Base-by-base conservation (phyloP, 352 stramenopile genomes). In the Globisporangium abappressorium region DNA sequence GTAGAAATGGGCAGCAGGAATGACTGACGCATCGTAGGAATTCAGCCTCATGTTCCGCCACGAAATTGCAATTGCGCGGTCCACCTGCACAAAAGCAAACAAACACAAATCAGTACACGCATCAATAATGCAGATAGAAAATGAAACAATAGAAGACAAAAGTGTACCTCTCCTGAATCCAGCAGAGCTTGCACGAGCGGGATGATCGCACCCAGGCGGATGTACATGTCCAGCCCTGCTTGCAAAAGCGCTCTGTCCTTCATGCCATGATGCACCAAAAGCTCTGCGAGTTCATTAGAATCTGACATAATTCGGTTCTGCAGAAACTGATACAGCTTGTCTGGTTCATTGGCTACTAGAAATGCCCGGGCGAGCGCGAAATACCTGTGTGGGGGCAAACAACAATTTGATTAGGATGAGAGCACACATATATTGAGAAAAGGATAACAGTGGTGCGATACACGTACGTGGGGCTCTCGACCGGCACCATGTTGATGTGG, bases 201-300 rank as follows among this genome's bases (percentile, higher is more conserved):
- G 28, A 65, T 68, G 57, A 82, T 79, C 3, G 78, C 77, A 6
- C 79, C 76, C 4, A 92, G 62, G 0, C 82, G 81, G 47, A 77
- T 87, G 58, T 89, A 85, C 84, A 92, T 92, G 41, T 91, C 81
- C 63, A 91, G 38, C 0, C 79, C 82, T 12, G 88, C 64, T 74
- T 92, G 84, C 58, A 85, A 73, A 22, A 92, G 58, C 0, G 64
- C 72, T 53, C 62, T 61, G 34, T 78, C 67, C 1, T 41, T 64
- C 26, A 68, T 51, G 0, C 73, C 69, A 41, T 75, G 64, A 14
- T 70, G 62, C 18, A 90, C 59, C 46, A 94, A 73, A 11, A 90
- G 58, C 4, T 86, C 73, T 14, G 84, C 85, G 47, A 94, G 73
- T 46, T 81, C 80, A 12, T 73, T 59, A 20, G 81, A 94, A 61